These are phyloP conservation scores for Amauroascus niger DNA, from an alignment of 2,329 filamentous ascomycete genomes.

Conservation along the genomic window DNA sequence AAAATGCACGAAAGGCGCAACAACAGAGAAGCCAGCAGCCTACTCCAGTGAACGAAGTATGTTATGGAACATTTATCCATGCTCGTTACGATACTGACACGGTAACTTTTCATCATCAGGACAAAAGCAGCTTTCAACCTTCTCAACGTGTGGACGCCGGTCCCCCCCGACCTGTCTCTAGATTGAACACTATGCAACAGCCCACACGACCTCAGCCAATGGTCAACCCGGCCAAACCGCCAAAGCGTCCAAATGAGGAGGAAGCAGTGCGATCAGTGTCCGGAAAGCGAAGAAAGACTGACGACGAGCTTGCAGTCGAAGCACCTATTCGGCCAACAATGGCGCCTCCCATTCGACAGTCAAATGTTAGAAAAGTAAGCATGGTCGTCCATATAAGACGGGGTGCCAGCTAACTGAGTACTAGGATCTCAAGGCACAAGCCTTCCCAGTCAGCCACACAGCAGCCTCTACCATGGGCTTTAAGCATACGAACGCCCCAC, in stretches of 20 bases:
- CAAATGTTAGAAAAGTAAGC: constrained; percentile 60
- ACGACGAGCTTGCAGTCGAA: constrained; percentile 57
- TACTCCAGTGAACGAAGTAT: constrained; percentile 30
- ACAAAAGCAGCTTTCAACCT: constrained; percentile 22
- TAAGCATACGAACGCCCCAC: constrained; percentile 23
- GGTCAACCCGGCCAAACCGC: constrained; percentile 58
- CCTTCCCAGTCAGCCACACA: constrained; percentile 31
- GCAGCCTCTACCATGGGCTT: constrained; percentile 23
- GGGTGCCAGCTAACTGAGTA: constrained; percentile 26
- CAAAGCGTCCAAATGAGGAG: constrained; percentile 64
- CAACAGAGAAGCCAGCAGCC: constrained; percentile 37
- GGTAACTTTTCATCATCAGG: constrained; percentile 20
- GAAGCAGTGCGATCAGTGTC: constrained; percentile 55
- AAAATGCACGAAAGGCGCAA: constrained; percentile 39
- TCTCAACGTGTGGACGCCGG: constrained; percentile 42
- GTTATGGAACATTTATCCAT: constrained; percentile 11
- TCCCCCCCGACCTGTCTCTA: constrained; percentile 43
- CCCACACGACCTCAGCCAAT: constrained; percentile 50
- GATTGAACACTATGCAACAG: constrained; percentile 44
- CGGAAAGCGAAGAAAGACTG: constrained; percentile 69
- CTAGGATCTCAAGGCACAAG: constrained; percentile 33
- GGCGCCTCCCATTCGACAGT: constrained; percentile 76
- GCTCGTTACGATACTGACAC: constrained; percentile 6
- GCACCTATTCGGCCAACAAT: constrained; percentile 59
- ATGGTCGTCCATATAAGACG: constrained; percentile 15